Base-by-base conservation (phyloP, 129 eudicot genomes). In the Flaveria linearis region DNA sequence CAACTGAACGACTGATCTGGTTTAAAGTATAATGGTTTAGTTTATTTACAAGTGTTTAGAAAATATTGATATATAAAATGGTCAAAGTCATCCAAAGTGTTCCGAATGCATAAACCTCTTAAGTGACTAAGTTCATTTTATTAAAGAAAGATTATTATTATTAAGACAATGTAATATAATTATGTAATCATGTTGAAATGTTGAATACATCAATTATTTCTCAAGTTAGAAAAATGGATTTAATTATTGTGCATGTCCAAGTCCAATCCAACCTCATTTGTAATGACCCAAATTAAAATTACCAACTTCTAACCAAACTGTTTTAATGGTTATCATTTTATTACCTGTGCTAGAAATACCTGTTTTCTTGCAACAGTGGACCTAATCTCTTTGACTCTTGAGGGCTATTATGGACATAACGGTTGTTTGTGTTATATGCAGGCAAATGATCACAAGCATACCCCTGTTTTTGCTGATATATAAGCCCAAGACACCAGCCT, bases 351-450 rank as follows among this genome's bases (percentile, higher is more conserved):
- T 22, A 9, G 58, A 22, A 57, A 9, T 28, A 8, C 10, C 14
- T 2, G 5, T 1, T 45, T 68, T 68, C 17, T 52, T 30, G 73
- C 57, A 49, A 47, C 18, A 22, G 18, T 22, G 42, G 26, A 3
- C 16, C 17, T 20, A 11, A 71, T 71, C 5, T 71, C 42, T n/a
- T 49, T 8, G 30, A 51, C 22, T 50, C 22, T 22, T 15, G 14
- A 22, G 52, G 55, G 56, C 5, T 17, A n/a, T 42, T 51, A 28
- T 57, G 15, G n/a, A 36, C 14, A 50, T 49, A 50, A 66, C 22
- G 64, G 26, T 67, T 9, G n/a, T 52, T 77, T 25, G 33, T 61
- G 50, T 77, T 36, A 5, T 45, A 71, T 71, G 82, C 72, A 78
- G 77, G 82, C 75, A 78, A 5, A 25, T 61, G 76, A 58, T 42